phyloP scores from a whole-genome alignment of 1,284 basidiomycete species.

The Boletus sp. region DNA sequence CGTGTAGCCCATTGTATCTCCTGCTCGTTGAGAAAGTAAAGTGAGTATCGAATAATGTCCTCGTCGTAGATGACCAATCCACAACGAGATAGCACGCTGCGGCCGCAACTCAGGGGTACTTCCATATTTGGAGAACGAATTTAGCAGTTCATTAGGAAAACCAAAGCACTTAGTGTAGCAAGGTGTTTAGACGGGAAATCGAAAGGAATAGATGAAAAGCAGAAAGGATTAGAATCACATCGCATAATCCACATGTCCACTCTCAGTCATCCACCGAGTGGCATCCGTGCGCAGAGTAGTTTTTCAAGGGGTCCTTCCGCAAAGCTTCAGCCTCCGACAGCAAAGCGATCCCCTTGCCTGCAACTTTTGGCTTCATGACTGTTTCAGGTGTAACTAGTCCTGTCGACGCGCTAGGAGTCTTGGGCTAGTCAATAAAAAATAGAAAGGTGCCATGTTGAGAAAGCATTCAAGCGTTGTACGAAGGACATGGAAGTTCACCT shows the following conservation, averaged over 20 bases:
- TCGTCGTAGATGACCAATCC: constrained; percentile 4
- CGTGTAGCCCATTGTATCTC: constrained; percentile 29
- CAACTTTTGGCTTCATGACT: constrained; percentile 63
- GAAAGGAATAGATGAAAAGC: constrained; percentile 18
- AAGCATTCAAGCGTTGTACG: constrained; percentile 6
- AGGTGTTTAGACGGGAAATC: background rate
- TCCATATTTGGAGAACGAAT: constrained; percentile 16
- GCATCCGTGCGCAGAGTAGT: constrained; percentile 49
- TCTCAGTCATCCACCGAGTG: constrained; percentile 28
- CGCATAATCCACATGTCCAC: background rate
- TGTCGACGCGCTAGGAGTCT: constrained; percentile 36
- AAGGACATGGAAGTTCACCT: constrained; percentile 46
- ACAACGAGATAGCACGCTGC: constrained; percentile 8
- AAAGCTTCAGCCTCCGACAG: constrained; percentile 73
- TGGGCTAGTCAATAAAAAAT: constrained; percentile 23
- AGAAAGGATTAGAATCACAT: constrained; percentile 7
- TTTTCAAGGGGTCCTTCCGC: constrained; percentile 77
- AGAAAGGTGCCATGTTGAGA: constrained; percentile 9
- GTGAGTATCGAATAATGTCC: background rate
- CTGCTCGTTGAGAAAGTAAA: constrained; percentile 3
- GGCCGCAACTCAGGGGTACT: constrained; percentile 26
- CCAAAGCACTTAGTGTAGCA: constrained; percentile 10
- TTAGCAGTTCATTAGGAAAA: constrained; percentile 10
- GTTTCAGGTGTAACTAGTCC: constrained; percentile 44
- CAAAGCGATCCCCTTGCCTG: constrained; percentile 44